Conservation (phyloP, 805 yeast species). For the Zygotorulaspora chibaensis region DNA sequence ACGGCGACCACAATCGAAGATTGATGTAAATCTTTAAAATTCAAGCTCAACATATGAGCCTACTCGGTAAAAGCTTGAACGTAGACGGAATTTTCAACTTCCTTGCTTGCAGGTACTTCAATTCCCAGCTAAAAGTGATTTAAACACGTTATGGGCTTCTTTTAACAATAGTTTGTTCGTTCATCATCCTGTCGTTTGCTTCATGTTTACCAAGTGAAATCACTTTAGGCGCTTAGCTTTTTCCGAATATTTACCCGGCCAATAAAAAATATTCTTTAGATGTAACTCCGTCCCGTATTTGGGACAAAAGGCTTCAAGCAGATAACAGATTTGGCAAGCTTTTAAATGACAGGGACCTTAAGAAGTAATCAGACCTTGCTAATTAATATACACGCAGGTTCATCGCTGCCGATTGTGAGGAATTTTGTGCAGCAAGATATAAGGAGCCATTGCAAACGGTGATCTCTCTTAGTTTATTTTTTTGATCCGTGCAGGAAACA, state of each 20-base stretch:
- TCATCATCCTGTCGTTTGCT: background rate
- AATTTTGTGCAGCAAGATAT: no score
- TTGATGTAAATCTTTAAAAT: slow-evolving; percentile 22
- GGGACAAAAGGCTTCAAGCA: background rate
- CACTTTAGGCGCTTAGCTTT: background rate
- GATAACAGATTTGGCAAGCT: no score
- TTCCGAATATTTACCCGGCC: background rate
- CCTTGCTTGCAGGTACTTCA: no score
- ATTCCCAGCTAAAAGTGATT: no score
- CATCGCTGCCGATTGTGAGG: no score
- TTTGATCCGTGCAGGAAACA: background rate
- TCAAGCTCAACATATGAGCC: background rate
- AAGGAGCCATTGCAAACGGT: no score
- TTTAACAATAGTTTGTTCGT: no score
- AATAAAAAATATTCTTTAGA: background rate
- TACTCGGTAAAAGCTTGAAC: background rate
- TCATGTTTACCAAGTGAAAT: background rate
- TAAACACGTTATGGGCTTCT: no score
- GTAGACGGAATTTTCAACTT: background rate
- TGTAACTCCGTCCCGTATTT: background rate
- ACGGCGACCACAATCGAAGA: slow-evolving; percentile 75
- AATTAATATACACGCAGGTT: no score
- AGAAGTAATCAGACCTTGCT: no score
- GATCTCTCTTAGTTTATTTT: no score
- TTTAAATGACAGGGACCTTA: no score